Conservation (phyloP, 1,139 yeast species). For the Nakaseomyces uthaithaninus region DNA sequence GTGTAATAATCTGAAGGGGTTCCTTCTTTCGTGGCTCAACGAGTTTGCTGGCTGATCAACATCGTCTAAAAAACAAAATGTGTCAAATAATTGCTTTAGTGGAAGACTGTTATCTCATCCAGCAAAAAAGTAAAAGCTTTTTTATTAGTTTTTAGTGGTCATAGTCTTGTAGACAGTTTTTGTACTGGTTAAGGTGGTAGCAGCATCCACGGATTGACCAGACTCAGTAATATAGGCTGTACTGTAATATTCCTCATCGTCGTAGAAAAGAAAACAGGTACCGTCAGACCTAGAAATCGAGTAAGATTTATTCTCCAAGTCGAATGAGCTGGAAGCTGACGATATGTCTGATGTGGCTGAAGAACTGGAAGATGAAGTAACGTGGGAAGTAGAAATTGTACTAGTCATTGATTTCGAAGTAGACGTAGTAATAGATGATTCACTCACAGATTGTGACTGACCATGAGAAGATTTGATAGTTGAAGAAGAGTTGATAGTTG, state of each 20-base stretch:
- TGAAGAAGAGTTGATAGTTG: no score
- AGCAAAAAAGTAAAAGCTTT: neutral
- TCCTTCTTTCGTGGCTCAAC: no score
- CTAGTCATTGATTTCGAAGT: conserved; percentile 8
- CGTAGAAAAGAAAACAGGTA: conserved; percentile 23
- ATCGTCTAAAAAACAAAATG: no score
- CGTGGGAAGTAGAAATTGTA: conserved; percentile 4
- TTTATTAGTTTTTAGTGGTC: conserved; percentile 4
- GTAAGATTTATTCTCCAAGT: conserved; percentile 10
- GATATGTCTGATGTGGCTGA: conserved; percentile 9
- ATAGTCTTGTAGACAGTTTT: conserved; percentile 20
- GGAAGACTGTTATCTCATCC: no score
- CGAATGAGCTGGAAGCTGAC: conserved; percentile 5
- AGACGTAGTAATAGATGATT: neutral
- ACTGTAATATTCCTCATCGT: conserved; percentile 26
- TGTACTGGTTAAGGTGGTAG: conserved; percentile 30
- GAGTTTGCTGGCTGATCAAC: no score
- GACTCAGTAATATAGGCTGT: conserved; percentile 27
- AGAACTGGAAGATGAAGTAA: conserved; percentile 8
- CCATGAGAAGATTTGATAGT: no score
- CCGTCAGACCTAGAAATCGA: conserved; percentile 17
- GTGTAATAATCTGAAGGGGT: no score
- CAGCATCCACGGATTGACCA: conserved; percentile 30
- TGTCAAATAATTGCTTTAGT: no score
- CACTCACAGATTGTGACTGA: conserved; percentile 1